Percentiles rank a stretch among this genome's conserved stretches.
These are phyloP conservation scores for Lactuca saligna DNA, from an alignment of 129 eudicot genomes.

Conservation along the genomic window DNA sequence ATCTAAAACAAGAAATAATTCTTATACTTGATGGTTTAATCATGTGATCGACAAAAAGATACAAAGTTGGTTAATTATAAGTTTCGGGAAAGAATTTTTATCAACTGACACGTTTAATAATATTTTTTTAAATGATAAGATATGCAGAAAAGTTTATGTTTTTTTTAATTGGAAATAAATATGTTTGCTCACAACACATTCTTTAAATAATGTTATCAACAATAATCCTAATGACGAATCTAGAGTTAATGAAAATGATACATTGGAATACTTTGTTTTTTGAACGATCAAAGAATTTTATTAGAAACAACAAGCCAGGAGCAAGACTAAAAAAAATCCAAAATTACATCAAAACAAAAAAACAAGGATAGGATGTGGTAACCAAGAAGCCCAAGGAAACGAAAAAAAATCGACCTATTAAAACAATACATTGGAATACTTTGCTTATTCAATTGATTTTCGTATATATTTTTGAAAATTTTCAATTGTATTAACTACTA, in stretches of 20 bases:
- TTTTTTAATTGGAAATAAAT: not conserved
- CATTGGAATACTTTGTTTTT: not conserved
- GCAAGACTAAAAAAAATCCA: too few relatives aligned
- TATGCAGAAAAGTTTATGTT: not conserved
- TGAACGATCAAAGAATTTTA: too few relatives aligned
- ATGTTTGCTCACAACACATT: not conserved
- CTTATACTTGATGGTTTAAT: conserved; percentile 19
- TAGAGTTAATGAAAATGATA: conserved; percentile 1
- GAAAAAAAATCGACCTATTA: too few relatives aligned
- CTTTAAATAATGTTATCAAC: not conserved
- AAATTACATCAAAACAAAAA: too few relatives aligned
- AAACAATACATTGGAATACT: not conserved
- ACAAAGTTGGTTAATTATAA: conserved; percentile 15
- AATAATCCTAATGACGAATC: not conserved
- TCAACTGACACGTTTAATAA: not conserved
- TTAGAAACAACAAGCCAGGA: too few relatives aligned
- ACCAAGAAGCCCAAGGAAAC: too few relatives aligned
- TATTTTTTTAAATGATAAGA: not conserved
- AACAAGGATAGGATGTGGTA: too few relatives aligned
- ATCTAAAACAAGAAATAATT: conserved; percentile 34
- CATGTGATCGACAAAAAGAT: conserved; percentile 23
- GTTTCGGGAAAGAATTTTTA: not conserved
- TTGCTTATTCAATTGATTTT: not conserved
- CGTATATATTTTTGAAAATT: too few relatives aligned
- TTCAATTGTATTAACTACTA: too few relatives aligned